A percentile compares a stretch with the other conserved stretches of the same genome.
Evolutionary conservation across 768 basidiomycete species (phyloP).

Genomic region (Pholiota microspora): DNA sequence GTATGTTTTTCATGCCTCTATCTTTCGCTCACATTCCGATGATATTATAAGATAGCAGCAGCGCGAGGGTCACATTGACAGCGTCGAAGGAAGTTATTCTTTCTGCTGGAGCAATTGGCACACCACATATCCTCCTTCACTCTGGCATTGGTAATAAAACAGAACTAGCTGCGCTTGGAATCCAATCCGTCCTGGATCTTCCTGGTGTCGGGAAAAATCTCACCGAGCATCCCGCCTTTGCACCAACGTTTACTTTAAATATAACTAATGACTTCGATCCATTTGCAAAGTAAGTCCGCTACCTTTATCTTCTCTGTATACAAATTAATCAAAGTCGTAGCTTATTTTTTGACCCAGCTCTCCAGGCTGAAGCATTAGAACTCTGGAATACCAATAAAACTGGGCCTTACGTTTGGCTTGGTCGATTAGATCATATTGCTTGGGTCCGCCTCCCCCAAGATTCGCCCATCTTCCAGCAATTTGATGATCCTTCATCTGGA

Average conservation of each 20-base stretch:
- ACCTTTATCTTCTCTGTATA: neutral
- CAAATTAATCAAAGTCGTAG: neutral
- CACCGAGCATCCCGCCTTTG: conserved; percentile 27
- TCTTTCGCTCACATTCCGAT: neutral
- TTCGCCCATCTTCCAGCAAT: conserved; percentile 26
- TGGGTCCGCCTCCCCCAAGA: conserved; percentile 28
- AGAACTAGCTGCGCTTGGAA: conserved; percentile 20
- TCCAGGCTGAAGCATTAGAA: conserved; percentile 18
- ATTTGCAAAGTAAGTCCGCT: neutral
- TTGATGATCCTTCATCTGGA: conserved; percentile 35
- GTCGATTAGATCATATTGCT: conserved; percentile 21
- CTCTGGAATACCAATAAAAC: conserved; percentile 27
- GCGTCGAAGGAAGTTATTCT: conserved; percentile 35
- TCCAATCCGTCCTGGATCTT: conserved; percentile 26
- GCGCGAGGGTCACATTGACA: conserved; percentile 33
- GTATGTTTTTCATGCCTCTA: conserved; percentile 1
- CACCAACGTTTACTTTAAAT: conserved; percentile 21
- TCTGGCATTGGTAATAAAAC: conserved; percentile 33
- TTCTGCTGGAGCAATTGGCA: conserved; percentile 33
- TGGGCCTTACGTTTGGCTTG: conserved; percentile 24
- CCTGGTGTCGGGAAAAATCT: conserved; percentile 37
- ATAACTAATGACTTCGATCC: conserved; percentile 21
- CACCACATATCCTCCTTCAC: conserved; percentile 27
- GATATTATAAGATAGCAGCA: conserved; percentile 11
- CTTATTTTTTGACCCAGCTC: conserved; percentile 22